Evolutionary conservation across 768 basidiomycete genomes (phyloP).

Genomic region (Neoboletus magnificus): DNA sequence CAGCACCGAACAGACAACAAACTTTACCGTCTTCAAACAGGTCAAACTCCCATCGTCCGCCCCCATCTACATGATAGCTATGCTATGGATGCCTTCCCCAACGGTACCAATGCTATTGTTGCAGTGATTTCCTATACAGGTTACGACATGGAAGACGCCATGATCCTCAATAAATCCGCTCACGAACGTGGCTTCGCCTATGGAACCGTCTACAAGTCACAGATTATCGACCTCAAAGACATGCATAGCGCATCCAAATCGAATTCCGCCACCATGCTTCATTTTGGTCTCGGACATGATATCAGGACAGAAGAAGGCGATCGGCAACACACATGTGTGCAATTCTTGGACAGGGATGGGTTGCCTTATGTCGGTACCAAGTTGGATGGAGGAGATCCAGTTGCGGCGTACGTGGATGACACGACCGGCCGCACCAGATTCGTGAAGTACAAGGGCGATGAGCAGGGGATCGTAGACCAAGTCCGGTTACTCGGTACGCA

Average conservation of each 20-base stretch:
- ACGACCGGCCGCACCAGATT: constrained; percentile 77
- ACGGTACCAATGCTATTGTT: constrained; percentile 96
- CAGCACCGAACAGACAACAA: constrained; percentile 97
- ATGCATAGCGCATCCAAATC: constrained; percentile 63
- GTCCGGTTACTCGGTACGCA: constrained; percentile 82
- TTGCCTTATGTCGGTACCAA: constrained; percentile 74
- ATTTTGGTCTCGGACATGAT: constrained; percentile 86
- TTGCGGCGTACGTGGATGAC: constrained; percentile 88
- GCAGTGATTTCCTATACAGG: constrained; percentile 99
- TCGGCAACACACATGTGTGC: constrained; percentile 40
- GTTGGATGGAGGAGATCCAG: constrained; percentile 68
- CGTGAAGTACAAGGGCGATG: constrained; percentile 96
- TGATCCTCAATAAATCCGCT: constrained; percentile 98
- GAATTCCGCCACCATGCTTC: constrained; percentile 60
- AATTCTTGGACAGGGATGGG: constrained; percentile 78
- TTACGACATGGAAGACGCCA: constrained; percentile 99
- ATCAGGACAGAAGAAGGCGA: constrained; percentile 52
- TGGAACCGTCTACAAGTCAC: constrained; percentile 94
- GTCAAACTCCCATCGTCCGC: constrained; percentile 93
- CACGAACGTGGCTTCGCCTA: constrained; percentile 98
- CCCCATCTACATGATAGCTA: constrained; percentile 90
- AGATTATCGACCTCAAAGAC: constrained; percentile 86
- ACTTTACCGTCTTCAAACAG: constrained; percentile 91
- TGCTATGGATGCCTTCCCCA: constrained; percentile 98
- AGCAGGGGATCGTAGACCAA: constrained; percentile 83